These are phyloP conservation scores for Metarhizium rileyi DNA, from an alignment of 2,329 filamentous ascomycete genomes.

Conservation along the genomic window DNA sequence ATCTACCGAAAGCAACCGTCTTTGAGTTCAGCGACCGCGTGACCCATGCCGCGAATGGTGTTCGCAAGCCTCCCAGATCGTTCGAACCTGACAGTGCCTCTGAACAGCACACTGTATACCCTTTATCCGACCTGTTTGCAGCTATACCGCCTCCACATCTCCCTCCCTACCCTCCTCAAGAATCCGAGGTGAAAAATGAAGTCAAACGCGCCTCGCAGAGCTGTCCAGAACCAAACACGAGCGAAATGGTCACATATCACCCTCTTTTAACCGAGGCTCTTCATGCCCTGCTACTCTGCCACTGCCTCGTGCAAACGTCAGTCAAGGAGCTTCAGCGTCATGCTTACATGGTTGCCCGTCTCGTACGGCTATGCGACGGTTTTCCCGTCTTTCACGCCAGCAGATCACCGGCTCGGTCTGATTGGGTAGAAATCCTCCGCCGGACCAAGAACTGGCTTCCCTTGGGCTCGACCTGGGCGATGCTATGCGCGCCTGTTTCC, in stretches of 20 bases:
- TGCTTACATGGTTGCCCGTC: slow-evolving; percentile 69
- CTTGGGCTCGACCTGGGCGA: slow-evolving; percentile 57
- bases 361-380: slow-evolving; percentile 64
- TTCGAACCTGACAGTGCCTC: slow-evolving; percentile 17
- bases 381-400: slow-evolving; percentile 72
- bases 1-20: slow-evolving; percentile 35
- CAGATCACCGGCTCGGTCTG: slow-evolving; percentile 60
- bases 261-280: slow-evolving; percentile 70
- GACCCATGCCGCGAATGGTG: slow-evolving; percentile 34
- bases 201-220: slow-evolving; percentile 9
- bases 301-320: slow-evolving; percentile 71
- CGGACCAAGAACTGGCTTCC: slow-evolving; percentile 60
- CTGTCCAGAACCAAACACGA: slow-evolving; percentile 16
- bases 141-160: slow-evolving; percentile 56
- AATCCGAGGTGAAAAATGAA: slow-evolving; percentile 11
- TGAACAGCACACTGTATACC: slow-evolving; percentile 30
- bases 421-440: slow-evolving; percentile 70
- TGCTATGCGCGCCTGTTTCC: slow-evolving; percentile 51
- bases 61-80: slow-evolving; percentile 23
- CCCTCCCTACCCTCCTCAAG: slow-evolving; percentile 52
- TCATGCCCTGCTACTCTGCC: slow-evolving; percentile 67
- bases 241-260: slow-evolving; percentile 54
- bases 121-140: slow-evolving; percentile 57
- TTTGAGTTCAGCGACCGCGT: slow-evolving; percentile 48
- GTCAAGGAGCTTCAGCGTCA: slow-evolving; percentile 68